Evolutionary conservation across 192 early-diverging fungal species (phyloP).

Genomic region (Coemansia sp.): DNA sequence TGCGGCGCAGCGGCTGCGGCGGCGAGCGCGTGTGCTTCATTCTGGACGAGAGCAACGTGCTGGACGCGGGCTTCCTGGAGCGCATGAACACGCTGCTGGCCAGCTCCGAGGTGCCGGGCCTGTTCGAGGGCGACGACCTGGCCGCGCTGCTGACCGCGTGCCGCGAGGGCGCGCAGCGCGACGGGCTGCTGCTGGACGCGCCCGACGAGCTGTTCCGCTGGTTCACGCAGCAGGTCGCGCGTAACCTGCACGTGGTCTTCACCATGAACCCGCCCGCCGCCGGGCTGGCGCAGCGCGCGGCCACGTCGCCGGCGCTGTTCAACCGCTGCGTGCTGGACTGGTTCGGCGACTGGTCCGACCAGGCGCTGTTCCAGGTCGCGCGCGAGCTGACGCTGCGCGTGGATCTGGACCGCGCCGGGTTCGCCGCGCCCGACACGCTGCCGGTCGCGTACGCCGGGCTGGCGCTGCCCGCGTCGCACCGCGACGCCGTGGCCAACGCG

Average conservation of each 20-base stretch:
- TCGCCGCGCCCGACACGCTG: slow-evolving; percentile 65
- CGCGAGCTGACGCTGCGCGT: slow-evolving; percentile 89
- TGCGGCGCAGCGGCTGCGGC: slow-evolving; percentile 89
- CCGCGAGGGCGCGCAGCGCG: slow-evolving; percentile 88
- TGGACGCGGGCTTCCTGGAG: slow-evolving; percentile 96
- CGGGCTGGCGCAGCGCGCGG: slow-evolving; percentile 78
- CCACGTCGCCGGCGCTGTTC: slow-evolving; percentile 98
- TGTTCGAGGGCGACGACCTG: slow-evolving; percentile 99
- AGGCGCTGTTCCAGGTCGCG: slow-evolving; percentile 98
- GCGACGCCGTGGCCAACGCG: slow-evolving; percentile 84
- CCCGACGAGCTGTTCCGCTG: slow-evolving; percentile 95
- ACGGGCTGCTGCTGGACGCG: slow-evolving; percentile 91
- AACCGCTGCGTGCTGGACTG: slow-evolving; percentile 99
- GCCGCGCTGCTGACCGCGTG: slow-evolving; percentile 89
- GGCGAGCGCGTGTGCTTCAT: slow-evolving; percentile 98
- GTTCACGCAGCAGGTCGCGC: slow-evolving; percentile 95
- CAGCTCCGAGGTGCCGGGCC: slow-evolving; percentile 96
- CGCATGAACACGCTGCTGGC: slow-evolving; percentile 99
- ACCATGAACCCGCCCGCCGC: slow-evolving; percentile 99
- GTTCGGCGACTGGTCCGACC: slow-evolving; percentile 99
- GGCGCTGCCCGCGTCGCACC: slow-evolving; percentile 65
- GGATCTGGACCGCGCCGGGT: slow-evolving; percentile 76
- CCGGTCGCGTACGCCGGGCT: slow-evolving; percentile 74
- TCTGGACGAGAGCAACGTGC: slow-evolving; percentile 96
- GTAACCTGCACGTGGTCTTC: slow-evolving; percentile 98